A percentile compares a stretch with the other conserved stretches of the same genome.
Conservation (phyloP, 176 grass and related monocot species). For the Puya raimondii region DNA sequence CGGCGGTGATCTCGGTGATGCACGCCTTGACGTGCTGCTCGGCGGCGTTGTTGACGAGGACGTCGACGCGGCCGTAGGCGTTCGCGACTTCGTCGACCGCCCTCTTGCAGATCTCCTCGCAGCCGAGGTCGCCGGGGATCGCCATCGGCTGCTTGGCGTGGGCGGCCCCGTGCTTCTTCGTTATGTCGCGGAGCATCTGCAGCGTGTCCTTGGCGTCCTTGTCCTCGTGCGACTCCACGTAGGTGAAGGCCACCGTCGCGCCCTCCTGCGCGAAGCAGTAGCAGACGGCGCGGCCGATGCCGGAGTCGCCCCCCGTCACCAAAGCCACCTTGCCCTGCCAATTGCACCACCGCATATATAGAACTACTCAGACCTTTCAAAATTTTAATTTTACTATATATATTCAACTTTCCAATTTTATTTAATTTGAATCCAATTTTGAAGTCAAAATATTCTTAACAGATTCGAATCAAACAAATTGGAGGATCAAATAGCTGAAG, state of each 20-base stretch:
- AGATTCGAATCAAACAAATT: background rate
- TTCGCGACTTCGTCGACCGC: constrained; percentile 41
- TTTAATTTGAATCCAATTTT: too few species aligned
- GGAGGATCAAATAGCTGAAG: too few species aligned
- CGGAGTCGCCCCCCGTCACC: constrained; percentile 82
- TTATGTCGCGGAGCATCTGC: constrained; percentile 36
- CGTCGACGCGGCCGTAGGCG: constrained; percentile 46
- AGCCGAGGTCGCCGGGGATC: constrained; percentile 54
- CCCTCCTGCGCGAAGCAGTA: constrained; percentile 63
- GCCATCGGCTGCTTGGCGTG: constrained; percentile 40
- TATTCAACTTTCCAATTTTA: too few species aligned
- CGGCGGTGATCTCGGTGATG: constrained; percentile 43
- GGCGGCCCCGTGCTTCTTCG: background rate
- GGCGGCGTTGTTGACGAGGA: constrained; percentile 68
- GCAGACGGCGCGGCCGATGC: constrained; percentile 82
- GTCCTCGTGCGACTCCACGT: constrained; percentile 44
- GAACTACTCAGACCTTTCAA: too few species aligned
- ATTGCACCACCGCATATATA: too few species aligned
- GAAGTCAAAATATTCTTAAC: too few species aligned
- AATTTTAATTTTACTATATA: too few species aligned
- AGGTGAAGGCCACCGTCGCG: constrained; percentile 74
- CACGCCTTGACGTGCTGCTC: constrained; percentile 48
- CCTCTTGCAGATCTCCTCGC: constrained; percentile 52
- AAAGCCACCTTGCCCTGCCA: constrained; percentile 64
- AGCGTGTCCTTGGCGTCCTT: constrained; percentile 62